These are phyloP conservation scores for Sporobolus alterniflorus DNA, from an alignment of 202 grass and related monocot species.

Conservation along the genomic window DNA sequence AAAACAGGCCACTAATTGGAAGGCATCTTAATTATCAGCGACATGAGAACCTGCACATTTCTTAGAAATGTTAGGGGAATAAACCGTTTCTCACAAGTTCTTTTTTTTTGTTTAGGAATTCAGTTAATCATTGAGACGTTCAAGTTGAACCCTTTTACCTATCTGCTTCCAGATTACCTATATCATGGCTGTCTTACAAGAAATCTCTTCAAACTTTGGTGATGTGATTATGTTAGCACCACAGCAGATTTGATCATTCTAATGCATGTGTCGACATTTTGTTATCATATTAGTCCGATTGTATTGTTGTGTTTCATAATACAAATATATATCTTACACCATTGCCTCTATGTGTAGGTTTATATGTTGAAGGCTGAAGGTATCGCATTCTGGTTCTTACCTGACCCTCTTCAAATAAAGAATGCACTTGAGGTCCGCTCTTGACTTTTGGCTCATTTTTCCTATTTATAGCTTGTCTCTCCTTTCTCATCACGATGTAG, in stretches of 20 bases:
- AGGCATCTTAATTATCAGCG: not conserved
- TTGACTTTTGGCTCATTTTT: slow-evolving; percentile 6
- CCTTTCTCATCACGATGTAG: not conserved
- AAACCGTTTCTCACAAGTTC: not conserved
- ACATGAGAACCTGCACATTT: not conserved
- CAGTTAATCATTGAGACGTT: too few species aligned
- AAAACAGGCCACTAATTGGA: not conserved
- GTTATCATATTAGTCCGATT: not conserved
- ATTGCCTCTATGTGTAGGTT: slow-evolving; percentile 50
- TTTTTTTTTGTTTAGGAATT: not conserved
- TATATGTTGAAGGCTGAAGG: slow-evolving; percentile 98
- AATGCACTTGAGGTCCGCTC: slow-evolving; percentile 77
- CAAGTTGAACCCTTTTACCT: too few species aligned
- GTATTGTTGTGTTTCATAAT: slow-evolving; percentile 14
- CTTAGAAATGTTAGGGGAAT: not conserved
- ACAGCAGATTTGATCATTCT: not conserved
- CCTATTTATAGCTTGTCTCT: not conserved
- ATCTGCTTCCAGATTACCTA: not conserved
- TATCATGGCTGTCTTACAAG: not conserved
- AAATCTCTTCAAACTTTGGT: slow-evolving; percentile 1
- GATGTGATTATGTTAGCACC: not conserved
- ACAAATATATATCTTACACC: slow-evolving; percentile 14
- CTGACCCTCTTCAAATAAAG: slow-evolving; percentile 98
- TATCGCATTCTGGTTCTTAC: slow-evolving; percentile 93
- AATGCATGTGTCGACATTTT: not conserved